phyloP scores from a whole-genome alignment of 2,329 filamentous ascomycete genomes.

The Talaromyces sp. region DNA sequence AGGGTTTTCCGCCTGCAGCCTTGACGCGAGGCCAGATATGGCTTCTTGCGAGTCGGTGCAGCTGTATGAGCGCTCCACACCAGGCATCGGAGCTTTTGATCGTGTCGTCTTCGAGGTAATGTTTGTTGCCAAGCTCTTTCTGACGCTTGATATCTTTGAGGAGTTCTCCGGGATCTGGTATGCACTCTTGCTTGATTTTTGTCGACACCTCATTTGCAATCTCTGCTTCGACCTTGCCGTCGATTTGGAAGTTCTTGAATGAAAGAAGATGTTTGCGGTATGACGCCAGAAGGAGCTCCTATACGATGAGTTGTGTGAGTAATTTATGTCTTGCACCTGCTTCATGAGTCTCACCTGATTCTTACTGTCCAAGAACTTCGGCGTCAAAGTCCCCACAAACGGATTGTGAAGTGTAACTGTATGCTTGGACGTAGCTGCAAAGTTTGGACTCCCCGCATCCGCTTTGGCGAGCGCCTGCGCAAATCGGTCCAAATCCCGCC shows the following conservation, averaged over 20 bases:
- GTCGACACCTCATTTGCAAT: neutral
- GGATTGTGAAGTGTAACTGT: neutral
- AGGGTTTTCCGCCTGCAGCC: neutral
- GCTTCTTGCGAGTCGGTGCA: neutral
- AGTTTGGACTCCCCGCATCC: neutral
- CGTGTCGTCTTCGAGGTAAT: neutral
- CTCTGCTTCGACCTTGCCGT: neutral
- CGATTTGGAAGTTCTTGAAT: neutral
- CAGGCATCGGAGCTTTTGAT: neutral
- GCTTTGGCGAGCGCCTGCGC: neutral
- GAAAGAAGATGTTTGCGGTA: neutral
- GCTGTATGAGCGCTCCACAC: neutral
- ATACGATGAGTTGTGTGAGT: neutral
- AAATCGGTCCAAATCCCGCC: neutral
- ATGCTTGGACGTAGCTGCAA: neutral
- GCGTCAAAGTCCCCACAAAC: neutral
- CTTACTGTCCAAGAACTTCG: neutral
- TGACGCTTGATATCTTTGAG: neutral
- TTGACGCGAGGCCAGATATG: neutral
- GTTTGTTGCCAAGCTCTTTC: neutral
- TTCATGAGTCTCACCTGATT: neutral
- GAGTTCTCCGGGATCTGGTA: neutral
- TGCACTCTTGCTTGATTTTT: neutral
- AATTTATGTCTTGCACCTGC: neutral
- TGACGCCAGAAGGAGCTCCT: neutral